phyloP scores from a whole-genome alignment of 1,284 basidiomycete genomes.

The Filobasidium uniguttulatum region DNA sequence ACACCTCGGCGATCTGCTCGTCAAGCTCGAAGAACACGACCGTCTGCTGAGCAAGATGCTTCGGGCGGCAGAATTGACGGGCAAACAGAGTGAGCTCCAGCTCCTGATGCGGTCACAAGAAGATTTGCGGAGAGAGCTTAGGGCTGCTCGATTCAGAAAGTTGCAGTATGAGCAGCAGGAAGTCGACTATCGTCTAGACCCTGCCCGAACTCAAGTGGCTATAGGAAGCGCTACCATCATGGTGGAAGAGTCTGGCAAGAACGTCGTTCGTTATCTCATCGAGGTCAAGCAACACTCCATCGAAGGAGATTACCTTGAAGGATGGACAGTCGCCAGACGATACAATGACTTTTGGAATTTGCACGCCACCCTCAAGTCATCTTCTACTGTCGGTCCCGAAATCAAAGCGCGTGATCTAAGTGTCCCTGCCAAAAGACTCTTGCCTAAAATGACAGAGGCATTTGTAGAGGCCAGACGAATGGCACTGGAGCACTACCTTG shows the following conservation, averaged over 20 bases:
- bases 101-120: slow-evolving; percentile 68
- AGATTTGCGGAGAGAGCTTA: slow-evolving; percentile 64
- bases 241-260: slow-evolving; percentile 68
- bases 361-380: slow-evolving; percentile 66
- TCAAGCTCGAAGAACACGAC: slow-evolving; percentile 64
- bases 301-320: slow-evolving; percentile 59
- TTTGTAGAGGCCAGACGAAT: slow-evolving; percentile 68
- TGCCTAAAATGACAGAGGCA: slow-evolving; percentile 60
- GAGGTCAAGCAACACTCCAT: slow-evolving; percentile 72
- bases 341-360: slow-evolving; percentile 90
- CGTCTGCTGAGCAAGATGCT: slow-evolving; percentile 71
- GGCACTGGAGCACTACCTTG: slow-evolving; percentile 76
- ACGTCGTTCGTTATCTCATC: slow-evolving; percentile 82
- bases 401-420: slow-evolving; percentile 42
- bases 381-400: slow-evolving; percentile 46
- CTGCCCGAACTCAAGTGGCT: slow-evolving; percentile 59
- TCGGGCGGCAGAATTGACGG: slow-evolving; percentile 85
- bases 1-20: slow-evolving; percentile 58
- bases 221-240: slow-evolving; percentile 60
- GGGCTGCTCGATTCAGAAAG: slow-evolving; percentile 75
- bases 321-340: slow-evolving; percentile 80
- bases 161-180: slow-evolving; percentile 83
- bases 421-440: slow-evolving; percentile 80
- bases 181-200: slow-evolving; percentile 63
- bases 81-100: slow-evolving; percentile 68